These are phyloP conservation scores for Kingdonia uniflora DNA, from an alignment of 164 flowering plant genomes.

Conservation along the genomic window DNA sequence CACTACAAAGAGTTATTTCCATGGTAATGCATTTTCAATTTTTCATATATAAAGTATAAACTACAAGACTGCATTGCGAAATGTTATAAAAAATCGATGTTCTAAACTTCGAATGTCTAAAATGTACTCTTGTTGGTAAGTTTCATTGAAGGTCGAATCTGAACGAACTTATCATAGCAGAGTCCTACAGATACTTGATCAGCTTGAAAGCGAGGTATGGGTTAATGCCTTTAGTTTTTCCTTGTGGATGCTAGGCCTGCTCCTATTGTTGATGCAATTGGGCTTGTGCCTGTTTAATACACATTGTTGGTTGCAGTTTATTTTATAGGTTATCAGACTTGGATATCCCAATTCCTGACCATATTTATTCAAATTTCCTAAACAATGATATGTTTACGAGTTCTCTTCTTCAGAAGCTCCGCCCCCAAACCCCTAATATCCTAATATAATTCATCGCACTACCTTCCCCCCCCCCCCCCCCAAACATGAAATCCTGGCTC, in stretches of 20 bases:
- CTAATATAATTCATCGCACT: too few species aligned
- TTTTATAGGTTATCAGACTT: too few species aligned
- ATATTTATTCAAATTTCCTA: too few species aligned
- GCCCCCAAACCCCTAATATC: too few species aligned
- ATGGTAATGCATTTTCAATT: conserved; percentile 41
- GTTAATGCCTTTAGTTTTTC: background rate
- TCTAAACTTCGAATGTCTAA: too few species aligned
- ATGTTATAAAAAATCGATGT: too few species aligned
- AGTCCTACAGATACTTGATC: conserved; percentile 78
- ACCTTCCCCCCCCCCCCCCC: too few species aligned
- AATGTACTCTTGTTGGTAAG: background rate
- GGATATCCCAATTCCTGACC: background rate
- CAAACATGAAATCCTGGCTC: too few species aligned
- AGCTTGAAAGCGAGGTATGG: conserved; percentile 74
- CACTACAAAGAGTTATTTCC: conserved; percentile 76
- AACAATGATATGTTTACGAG: background rate
- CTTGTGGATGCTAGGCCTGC: too few species aligned
- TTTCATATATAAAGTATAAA: background rate
- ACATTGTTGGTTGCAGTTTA: too few species aligned
- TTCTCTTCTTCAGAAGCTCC: too few species aligned
- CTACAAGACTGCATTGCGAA: too few species aligned
- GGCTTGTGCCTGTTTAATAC: background rate
- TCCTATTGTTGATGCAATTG: background rate
- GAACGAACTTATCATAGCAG: conserved; percentile 73
- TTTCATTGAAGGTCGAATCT: conserved; percentile 64